Evolutionary conservation across 495 filamentous ascomycete species (phyloP).

Genomic region (Aspergillus panamensis): DNA sequence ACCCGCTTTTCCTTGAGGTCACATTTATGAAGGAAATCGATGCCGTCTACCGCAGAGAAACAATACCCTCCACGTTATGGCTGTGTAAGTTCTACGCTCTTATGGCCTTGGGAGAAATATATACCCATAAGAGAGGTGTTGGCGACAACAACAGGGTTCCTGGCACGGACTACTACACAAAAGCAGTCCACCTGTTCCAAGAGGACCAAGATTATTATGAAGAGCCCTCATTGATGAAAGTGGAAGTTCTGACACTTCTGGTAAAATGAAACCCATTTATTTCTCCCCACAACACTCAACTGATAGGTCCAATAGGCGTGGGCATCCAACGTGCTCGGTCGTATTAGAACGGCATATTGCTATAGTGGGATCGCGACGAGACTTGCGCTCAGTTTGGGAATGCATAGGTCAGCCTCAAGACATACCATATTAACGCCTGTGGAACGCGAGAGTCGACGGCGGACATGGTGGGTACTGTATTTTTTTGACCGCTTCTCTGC

Average conservation of each 20-base stretch:
- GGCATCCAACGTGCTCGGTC: constrained; percentile 18
- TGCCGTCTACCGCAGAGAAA: constrained; percentile 8
- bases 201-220: constrained; percentile 14
- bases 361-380: constrained; percentile 26
- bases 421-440: constrained; percentile 18
- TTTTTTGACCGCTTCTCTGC: constrained; percentile 25
- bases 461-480: constrained; percentile 30
- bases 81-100: constrained; percentile 16
- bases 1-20: constrained; percentile 13
- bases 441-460: constrained; percentile 24
- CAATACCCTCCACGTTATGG: constrained; percentile 7
- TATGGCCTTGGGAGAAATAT: constrained; percentile 14
- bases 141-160: constrained; percentile 13
- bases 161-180: constrained; percentile 11
- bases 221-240: constrained; percentile 11
- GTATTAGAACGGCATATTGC: constrained; percentile 21
- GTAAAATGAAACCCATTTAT: background rate
- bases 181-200: constrained; percentile 8
- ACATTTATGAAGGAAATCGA: constrained; percentile 15
- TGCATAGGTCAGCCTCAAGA: constrained; percentile 21
- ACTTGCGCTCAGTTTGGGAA: constrained; percentile 22
- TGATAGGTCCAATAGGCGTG: constrained; percentile 7
- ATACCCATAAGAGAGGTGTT: constrained; percentile 5
- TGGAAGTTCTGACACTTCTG: constrained; percentile 15
- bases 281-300: background rate